A percentile compares a stretch with the other conserved stretches of the same genome.
phyloP scores from a whole-genome alignment of 768 basidiomycete genomes.

The Macrocybe gigantea region DNA sequence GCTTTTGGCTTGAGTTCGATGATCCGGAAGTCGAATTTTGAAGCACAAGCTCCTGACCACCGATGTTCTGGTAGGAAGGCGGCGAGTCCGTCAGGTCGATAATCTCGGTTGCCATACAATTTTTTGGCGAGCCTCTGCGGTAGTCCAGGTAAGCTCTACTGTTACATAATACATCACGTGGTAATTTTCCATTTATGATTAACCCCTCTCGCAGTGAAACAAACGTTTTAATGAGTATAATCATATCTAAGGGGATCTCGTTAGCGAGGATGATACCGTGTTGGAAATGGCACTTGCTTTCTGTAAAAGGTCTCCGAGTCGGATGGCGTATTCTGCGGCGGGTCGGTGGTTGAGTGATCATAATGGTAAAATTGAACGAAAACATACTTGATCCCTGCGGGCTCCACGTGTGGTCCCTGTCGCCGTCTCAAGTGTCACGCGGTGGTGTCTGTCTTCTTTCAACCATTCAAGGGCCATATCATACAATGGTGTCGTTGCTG shows the following conservation, averaged over 20 bases:
- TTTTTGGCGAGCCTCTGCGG: not conserved
- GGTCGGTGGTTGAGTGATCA: slow-evolving; percentile 1
- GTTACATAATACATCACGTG: not conserved
- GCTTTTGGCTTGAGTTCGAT: not conserved
- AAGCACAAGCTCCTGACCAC: slow-evolving; percentile 1
- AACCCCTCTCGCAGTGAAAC: not conserved
- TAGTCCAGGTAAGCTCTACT: not conserved
- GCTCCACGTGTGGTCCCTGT: slow-evolving; percentile 61
- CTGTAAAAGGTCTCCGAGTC: slow-evolving; percentile 84
- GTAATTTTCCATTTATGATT: no score
- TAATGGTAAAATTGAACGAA: not conserved
- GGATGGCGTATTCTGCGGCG: slow-evolving; percentile 47
- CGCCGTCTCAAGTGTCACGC: slow-evolving; percentile 49
- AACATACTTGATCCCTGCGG: slow-evolving; percentile 44
- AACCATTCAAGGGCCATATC: slow-evolving; percentile 82
- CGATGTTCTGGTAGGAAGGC: slow-evolving; percentile 1
- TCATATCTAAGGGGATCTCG: slow-evolving; percentile 27
- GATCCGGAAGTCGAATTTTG: not conserved
- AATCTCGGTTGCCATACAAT: slow-evolving; percentile 16
- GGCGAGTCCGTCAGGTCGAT: slow-evolving; percentile 26
- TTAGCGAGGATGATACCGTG: not conserved
- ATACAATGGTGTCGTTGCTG: slow-evolving; percentile 44
- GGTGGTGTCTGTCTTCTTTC: slow-evolving; percentile 68
- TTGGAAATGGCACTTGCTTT: slow-evolving; percentile 46
- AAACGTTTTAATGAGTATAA: slow-evolving; percentile 29